Conservation (phyloP, 2,329 filamentous ascomycete species). For the Trichoderma koningii region DNA sequence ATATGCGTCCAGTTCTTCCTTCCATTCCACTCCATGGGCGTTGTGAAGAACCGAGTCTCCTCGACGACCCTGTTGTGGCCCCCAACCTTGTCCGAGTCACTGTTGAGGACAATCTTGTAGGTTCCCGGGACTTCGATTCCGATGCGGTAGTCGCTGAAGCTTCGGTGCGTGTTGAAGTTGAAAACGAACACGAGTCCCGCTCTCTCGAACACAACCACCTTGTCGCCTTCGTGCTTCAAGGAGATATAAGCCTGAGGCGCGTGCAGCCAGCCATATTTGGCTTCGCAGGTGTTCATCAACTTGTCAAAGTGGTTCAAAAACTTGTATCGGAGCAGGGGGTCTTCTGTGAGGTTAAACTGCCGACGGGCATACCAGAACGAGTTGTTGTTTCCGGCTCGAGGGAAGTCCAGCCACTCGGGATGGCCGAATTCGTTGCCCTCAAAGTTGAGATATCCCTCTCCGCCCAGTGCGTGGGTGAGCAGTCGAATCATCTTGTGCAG, state of each 20-base stretch:
- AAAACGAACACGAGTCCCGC: conserved; percentile 90
- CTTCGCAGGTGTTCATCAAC: conserved; percentile 84
- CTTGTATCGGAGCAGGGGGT: conserved; percentile 79
- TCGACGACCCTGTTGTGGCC: conserved; percentile 77
- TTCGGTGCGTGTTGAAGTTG: conserved; percentile 86
- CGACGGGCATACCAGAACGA: conserved; percentile 93
- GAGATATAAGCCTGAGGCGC: conserved; percentile 86
- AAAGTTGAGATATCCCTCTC: conserved; percentile 97
- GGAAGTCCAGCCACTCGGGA: conserved; percentile 98
- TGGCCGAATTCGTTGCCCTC: conserved; percentile 99
- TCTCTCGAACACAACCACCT: conserved; percentile 93
- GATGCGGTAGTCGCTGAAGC: conserved; percentile 89
- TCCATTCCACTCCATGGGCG: conserved; percentile 84
- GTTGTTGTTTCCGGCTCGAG: conserved; percentile 87
- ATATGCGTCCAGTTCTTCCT: conserved; percentile 89
- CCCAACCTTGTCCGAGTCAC: conserved; percentile 75
- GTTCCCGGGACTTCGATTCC: conserved; percentile 83
- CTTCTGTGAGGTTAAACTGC: conserved; percentile 90
- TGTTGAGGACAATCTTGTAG: conserved; percentile 83
- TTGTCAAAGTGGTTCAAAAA: conserved; percentile 94
- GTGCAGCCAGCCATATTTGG: conserved; percentile 89
- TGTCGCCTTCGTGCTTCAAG: conserved; percentile 90
- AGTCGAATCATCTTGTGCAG: conserved; percentile 98
- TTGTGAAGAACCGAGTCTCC: conserved; percentile 88
- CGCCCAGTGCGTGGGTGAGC: conserved; percentile 85